Conservation (phyloP, 208 protist species). For the Kentomonas sorsogonicus region DNA sequence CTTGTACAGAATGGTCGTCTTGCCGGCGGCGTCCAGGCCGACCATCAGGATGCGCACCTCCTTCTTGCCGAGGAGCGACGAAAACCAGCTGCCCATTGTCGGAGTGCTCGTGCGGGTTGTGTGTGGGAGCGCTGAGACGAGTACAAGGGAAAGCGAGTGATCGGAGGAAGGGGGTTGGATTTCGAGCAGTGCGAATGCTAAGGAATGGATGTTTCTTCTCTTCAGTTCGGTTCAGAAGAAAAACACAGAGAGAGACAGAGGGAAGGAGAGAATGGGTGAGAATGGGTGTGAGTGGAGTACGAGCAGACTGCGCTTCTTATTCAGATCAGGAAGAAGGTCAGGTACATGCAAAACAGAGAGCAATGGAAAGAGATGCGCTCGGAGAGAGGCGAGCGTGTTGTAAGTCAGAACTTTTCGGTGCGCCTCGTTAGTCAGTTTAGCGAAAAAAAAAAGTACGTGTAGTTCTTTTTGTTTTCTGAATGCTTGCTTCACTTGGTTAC, state of each 20-base stretch:
- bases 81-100: constrained; percentile 53
- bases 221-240: neutral
- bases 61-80: constrained; percentile 92
- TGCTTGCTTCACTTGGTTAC: no score
- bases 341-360: no score
- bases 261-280: neutral
- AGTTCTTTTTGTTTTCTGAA: no score
- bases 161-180: neutral
- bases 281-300: neutral
- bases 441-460: no score
- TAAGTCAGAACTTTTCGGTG: no score
- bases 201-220: neutral
- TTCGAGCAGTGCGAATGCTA: neutral
- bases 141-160: neutral
- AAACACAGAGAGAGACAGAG: neutral
- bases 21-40: constrained; percentile 97
- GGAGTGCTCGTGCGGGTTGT: neutral
- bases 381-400: no score
- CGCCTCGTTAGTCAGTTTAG: no score
- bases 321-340: neutral
- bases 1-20: constrained; percentile 98
- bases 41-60: constrained; percentile 97
- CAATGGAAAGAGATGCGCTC: no score
- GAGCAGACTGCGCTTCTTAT: no score
- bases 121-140: neutral